phyloP scores from a whole-genome alignment of 495 filamentous ascomycete genomes.

The Aspergillus ostianus region DNA sequence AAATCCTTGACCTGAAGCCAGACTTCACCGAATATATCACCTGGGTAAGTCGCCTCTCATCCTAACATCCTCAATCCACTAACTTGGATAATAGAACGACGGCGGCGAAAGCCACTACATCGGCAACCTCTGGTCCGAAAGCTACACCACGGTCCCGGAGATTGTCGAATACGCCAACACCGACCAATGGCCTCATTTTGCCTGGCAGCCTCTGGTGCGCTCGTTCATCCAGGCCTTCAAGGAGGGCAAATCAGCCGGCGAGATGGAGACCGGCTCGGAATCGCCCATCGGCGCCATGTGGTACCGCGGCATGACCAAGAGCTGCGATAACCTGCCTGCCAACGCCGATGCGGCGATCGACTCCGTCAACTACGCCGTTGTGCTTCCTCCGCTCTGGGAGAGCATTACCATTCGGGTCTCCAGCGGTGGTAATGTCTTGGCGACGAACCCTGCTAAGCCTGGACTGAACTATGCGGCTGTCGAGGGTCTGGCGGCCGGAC shows the following conservation, averaged over 20 bases:
- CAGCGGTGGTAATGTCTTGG: neutral
- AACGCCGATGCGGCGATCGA: neutral
- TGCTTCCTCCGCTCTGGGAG: neutral
- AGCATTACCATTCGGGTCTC: neutral
- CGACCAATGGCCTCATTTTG: conserved; percentile 25
- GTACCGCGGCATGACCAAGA: conserved; percentile 8
- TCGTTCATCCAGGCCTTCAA: conserved; percentile 39
- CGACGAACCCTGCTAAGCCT: neutral
- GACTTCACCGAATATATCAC: conserved; percentile 33
- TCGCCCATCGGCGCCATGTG: conserved; percentile 23
- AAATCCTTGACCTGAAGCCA: conserved; percentile 23
- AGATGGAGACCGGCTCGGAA: conserved; percentile 7
- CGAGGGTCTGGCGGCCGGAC: neutral
- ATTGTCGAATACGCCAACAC: conserved; percentile 24
- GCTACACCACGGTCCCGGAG: neutral
- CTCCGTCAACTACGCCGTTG: conserved; percentile 1
- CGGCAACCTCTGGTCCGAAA: conserved; percentile 33
- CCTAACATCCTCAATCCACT: too few relatives aligned
- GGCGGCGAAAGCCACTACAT: conserved; percentile 48
- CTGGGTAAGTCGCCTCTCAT: conserved; percentile 13
- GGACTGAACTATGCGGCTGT: neutral
- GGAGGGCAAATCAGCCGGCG: conserved; percentile 14
- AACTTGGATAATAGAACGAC: conserved; percentile 34
- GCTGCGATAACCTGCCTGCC: neutral
- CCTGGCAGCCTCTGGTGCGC: conserved; percentile 29